Base-by-base conservation (phyloP, 257 asterid species). In the Fraxinus pennsylvanica region DNA sequence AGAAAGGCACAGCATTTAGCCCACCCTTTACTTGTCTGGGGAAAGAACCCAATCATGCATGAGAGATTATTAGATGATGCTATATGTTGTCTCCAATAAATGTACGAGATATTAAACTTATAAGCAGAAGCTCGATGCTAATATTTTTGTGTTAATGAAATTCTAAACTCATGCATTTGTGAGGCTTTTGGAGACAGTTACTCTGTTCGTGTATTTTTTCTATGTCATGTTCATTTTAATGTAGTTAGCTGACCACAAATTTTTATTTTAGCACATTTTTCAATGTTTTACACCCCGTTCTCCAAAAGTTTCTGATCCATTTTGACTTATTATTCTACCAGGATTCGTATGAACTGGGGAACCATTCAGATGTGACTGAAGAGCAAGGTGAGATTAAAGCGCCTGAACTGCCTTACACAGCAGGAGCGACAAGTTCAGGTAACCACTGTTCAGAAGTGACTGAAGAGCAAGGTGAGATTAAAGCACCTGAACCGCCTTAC, bases 261-360 rank as follows among this genome's bases (percentile, higher is more conserved):
- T 39, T 9, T 52, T 79, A 66, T 66, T 25, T 57, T 45, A 36
- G 38, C 30, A 1, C 39, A 7, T 54, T 27, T 54, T 27, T 71
- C 4, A 27, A 54, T 35, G 68, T 32, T 29, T 57, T 73, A 4
- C 70, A 6, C 8, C 1, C 22, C 0, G 25, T 52, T 17, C 21
- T 52, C 22, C 63, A 6, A 17, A 57, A 57, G 21, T n/a, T 21
- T 21, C 67, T 21, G 6, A 59, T 0, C 29, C 12, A 3, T 27
- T 17, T 41, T 76, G 8, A 14, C 41, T 13, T 78, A 27, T 73
- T 59, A 74, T 77, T 80, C 39, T 32, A 66, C 78, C 90, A 93
- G 99, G 97, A 95, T 78, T 87, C 92, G 0, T 83, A 83, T 72
- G 96, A 95, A 80, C 94, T 85, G 19, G 98, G 90, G 69, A 89